Base-by-base conservation (phyloP, 257 asterid species). In the Cordia subcordata region DNA sequence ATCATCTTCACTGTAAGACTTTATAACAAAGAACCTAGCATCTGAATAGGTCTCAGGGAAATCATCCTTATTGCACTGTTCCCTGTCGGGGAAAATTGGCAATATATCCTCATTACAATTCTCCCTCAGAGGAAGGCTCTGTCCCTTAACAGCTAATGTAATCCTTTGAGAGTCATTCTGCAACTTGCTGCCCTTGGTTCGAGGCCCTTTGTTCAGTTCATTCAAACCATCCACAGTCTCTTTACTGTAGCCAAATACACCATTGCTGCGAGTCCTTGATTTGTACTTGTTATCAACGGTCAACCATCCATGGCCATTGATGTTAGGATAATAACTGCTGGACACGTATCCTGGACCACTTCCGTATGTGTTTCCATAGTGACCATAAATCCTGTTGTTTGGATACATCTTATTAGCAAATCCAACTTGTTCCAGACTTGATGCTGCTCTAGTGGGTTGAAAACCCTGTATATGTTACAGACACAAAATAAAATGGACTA, bases 131-230 rank as follows among this genome's bases (percentile, higher is more conserved):
- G 86, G 79, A 37, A 69, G 70, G 67, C 62, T 83, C 67, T 79
- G 79, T 35, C 86, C 88, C 66, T 83, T 81, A 46, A 81, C 86
- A 49, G 84, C 82, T 38, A 85, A 54, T 11, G 81, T 68, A 35
- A 65, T 72, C 23, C 88, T 85, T 0, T 72, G 59, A 53, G 73
- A 77, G 20, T 72, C 80, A 78, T 78, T 85, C 49, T 65, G 74
- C 57, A 33, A 71, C 81, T 73, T 82, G 11, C 78, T 21, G 53
- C 67, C 63, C 68, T 82, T 82, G 49, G 85, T 75, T 69, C 94
- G 69, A 0, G 94, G 94, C 62, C 94, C 94, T 64, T 87, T 64
- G 78, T 85, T 85, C 70, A 85, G 65, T 65, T 85, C 94, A 53
- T 81, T 83, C 61, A 85, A 68, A 15, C 88, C 84, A 63, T 83